Evolutionary conservation across 1,284 basidiomycete species (phyloP).

Genomic region (Apiotrichum mycotoxinovorans): DNA sequence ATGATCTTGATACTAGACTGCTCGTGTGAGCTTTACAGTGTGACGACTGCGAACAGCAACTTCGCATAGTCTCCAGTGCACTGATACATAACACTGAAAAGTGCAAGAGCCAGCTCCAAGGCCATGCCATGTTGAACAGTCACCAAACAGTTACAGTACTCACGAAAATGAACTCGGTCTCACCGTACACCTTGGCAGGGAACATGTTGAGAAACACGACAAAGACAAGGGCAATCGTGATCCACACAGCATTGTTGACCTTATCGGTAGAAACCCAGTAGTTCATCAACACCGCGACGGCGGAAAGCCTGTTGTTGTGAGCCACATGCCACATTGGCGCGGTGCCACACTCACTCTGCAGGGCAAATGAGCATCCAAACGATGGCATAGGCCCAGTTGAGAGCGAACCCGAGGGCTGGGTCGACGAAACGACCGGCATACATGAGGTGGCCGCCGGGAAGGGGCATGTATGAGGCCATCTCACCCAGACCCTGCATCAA

Average conservation of each 20-base stretch:
- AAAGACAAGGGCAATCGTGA: constrained; percentile 58
- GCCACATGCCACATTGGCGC: not conserved
- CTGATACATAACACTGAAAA: too few relatives aligned
- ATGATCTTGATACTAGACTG: constrained; percentile 68
- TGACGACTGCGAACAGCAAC: too few relatives aligned
- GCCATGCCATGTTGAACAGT: too few relatives aligned
- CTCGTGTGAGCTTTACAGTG: too few relatives aligned
- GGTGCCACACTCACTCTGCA: not conserved
- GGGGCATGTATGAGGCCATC: constrained; percentile 36
- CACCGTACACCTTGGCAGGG: constrained; percentile 35
- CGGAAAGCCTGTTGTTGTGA: constrained; percentile 16
- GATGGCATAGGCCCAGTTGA: constrained; percentile 32
- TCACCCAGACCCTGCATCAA: constrained; percentile 25
- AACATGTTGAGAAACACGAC: constrained; percentile 53
- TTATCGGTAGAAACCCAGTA: constrained; percentile 17
- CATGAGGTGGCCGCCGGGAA: constrained; percentile 65
- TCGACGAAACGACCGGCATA: constrained; percentile 54
- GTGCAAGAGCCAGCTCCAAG: too few relatives aligned
- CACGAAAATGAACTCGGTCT: constrained; percentile 51
- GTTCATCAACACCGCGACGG: constrained; percentile 25
- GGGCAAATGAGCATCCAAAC: not conserved
- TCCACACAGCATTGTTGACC: constrained; percentile 25
- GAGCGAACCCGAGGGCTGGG: constrained; percentile 33
- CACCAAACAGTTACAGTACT: too few relatives aligned
- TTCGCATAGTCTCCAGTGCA: too few relatives aligned